phyloP scores from a whole-genome alignment of 148 eudicot species.

The Cornus controversa region DNA sequence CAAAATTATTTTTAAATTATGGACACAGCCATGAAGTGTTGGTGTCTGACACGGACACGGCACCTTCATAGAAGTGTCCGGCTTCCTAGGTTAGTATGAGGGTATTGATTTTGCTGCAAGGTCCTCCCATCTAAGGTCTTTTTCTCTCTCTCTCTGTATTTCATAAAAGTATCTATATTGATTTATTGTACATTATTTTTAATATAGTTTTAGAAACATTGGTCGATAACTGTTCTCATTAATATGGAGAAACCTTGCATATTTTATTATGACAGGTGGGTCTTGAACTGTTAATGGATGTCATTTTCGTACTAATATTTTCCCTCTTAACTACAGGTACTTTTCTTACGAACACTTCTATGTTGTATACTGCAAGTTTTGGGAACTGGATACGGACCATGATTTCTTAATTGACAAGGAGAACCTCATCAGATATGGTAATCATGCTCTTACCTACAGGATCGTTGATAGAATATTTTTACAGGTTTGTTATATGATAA shows the following conservation, averaged over 20 bases:
- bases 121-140: background rate
- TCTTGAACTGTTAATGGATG: background rate
- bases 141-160: background rate
- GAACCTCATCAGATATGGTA: constrained; percentile 27
- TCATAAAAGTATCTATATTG: background rate
- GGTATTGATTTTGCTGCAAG: background rate
- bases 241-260: background rate
- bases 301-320: background rate
- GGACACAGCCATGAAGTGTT: too few relatives aligned
- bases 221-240: too few relatives aligned
- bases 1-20: too few relatives aligned
- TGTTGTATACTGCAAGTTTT: constrained; percentile 27
- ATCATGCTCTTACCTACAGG: constrained; percentile 25
- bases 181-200: background rate
- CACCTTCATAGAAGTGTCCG: too few relatives aligned
- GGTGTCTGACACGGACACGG: too few relatives aligned
- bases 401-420: constrained; percentile 27
- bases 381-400: constrained; percentile 26
- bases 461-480: constrained; percentile 27
- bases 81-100: background rate
- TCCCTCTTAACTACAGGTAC: constrained; percentile 8
- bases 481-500: constrained; percentile 10
- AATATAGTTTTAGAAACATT: too few relatives aligned
- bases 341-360: constrained; percentile 25
- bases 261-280: background rate